Percentiles rank a stretch among this genome's conserved stretches.
These are phyloP conservation scores for Salix udensis DNA, from an alignment of 345 rosid genomes.

Conservation along the genomic window DNA sequence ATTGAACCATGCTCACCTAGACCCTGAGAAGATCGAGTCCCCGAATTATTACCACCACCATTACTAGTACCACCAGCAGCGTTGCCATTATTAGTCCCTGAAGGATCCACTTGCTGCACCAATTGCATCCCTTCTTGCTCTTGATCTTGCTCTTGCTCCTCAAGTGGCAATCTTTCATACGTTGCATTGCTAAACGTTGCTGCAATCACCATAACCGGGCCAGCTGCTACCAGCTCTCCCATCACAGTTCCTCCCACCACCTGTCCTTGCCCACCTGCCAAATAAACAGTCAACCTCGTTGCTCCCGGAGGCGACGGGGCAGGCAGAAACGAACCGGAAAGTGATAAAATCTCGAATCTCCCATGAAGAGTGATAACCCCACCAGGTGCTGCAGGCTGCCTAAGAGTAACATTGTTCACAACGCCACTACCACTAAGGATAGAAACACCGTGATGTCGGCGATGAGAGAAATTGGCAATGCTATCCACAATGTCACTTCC, in stretches of 20 bases:
- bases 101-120: constrained; percentile 35
- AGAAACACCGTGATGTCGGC: constrained; percentile 73
- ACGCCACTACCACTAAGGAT: constrained; percentile 76
- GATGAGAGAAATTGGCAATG: constrained; percentile 55
- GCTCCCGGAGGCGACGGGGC: constrained; percentile 77
- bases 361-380: constrained; percentile 73
- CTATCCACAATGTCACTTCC: constrained; percentile 73
- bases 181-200: constrained; percentile 81
- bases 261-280: constrained; percentile 89
- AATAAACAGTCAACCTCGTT: constrained; percentile 62
- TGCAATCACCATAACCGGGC: constrained; percentile 81
- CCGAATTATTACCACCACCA: constrained; percentile 24
- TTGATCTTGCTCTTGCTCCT: constrained; percentile 39
- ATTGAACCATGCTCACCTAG: constrained; percentile 42
- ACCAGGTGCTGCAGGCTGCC: constrained; percentile 69
- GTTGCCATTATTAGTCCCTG: constrained; percentile 11
- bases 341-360: constrained; percentile 80
- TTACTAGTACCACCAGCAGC: not conserved
- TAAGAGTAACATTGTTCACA: constrained; percentile 67
- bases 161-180: constrained; percentile 72
- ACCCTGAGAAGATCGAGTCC: constrained; percentile 32
- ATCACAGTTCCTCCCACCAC: constrained; percentile 76
- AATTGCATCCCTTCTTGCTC: constrained; percentile 34
- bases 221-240: constrained; percentile 69
- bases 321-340: constrained; percentile 72